Base-by-base conservation (phyloP, 176 grass and related monocot species). In the Carex pumila region DNA sequence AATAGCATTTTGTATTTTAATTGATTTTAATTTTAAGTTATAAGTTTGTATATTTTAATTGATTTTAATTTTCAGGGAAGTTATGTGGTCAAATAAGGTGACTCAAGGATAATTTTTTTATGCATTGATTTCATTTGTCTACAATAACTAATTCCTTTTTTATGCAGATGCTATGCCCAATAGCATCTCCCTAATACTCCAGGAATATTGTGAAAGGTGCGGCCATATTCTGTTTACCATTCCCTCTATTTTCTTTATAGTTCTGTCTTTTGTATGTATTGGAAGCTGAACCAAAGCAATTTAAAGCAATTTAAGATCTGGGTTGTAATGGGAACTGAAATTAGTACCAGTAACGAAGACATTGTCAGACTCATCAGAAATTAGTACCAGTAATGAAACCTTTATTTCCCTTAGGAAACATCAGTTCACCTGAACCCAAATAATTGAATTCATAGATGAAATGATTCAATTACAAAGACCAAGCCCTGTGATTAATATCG, bases 151-250 rank as follows among this genome's bases (percentile, higher is more conserved):
- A 4, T 4, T 0, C 3, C 2, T 36, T 36, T 36, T 36, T 36
- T 36, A 36, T 36, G 34, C 34, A 36, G 34, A 36, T 90, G 62
- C 92, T 41, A 70, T 98, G 79, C 86, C 92, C 13, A 89, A 93
- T 73, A 87, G 85, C 79, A 82, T 98, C 52, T 95, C 83, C 58
- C 87, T 86, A 58, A 92, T 95, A 67, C 85, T 98, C 75, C 88
- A 95, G 76, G 88, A 93, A 81, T 90, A 95, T 98, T 75, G 80
- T 98, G 75, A 95, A 98, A 95, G 95, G 95, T 98, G 87, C 21
- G 59, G 4, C 73, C 65, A 30, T 71, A 54, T 68, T 85, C 45
- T 64, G 22, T 61, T 59, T 79, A 32, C 15, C n/a, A 6, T 80
- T 41, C 8, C 18, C 3, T 54, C 18, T 79, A 36, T 80, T 25